Evolutionary conservation across 768 basidiomycete species (phyloP).

Genomic region (Podaxis sp.): DNA sequence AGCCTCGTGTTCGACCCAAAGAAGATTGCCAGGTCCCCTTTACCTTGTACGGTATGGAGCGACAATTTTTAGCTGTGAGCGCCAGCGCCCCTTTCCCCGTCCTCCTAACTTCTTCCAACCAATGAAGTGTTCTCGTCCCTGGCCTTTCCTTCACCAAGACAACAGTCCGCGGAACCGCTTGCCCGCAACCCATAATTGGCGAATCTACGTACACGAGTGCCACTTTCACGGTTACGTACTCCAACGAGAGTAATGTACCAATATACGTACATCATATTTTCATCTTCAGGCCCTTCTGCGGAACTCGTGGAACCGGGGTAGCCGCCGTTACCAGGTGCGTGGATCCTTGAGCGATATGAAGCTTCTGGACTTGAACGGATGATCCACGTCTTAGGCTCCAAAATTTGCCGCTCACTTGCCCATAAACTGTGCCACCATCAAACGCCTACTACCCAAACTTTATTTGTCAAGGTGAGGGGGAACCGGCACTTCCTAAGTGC

Average conservation of each 20-base stretch:
- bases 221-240: not conserved
- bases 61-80: too few species aligned
- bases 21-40: too few species aligned
- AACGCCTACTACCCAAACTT: not conserved
- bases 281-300: not conserved
- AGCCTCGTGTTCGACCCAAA: too few species aligned
- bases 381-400: not conserved
- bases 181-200: not conserved
- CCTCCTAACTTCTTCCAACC: too few species aligned
- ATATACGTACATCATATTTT: not conserved
- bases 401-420: not conserved
- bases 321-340: not conserved
- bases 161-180: not conserved
- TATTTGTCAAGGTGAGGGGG: not conserved
- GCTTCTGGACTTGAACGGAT: not conserved
- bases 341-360: not conserved
- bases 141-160: too few species aligned
- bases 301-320: not conserved
- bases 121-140: too few species aligned
- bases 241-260: not conserved
- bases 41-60: too few species aligned
- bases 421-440: not conserved
- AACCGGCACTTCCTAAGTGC: too few species aligned
- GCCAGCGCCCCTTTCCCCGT: too few species aligned
- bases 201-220: not conserved